Evolutionary conservation across 768 basidiomycete species (phyloP).

Genomic region (Mrakia blollopis): DNA sequence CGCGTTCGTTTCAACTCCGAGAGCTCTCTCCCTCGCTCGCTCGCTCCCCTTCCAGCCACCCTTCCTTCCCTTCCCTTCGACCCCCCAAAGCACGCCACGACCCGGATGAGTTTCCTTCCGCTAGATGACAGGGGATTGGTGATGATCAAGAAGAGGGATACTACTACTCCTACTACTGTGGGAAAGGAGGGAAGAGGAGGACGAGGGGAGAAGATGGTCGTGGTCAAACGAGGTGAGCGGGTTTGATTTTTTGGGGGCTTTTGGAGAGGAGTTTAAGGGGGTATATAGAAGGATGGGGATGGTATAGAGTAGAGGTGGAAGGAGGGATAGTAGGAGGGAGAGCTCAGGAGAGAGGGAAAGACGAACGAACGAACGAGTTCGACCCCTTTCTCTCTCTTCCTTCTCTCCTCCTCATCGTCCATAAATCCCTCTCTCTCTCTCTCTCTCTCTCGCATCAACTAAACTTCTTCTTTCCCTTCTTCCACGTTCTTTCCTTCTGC

Average conservation of each 20-base stretch:
- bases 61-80: not conserved
- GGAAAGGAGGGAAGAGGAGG: too few species aligned
- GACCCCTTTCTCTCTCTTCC: too few species aligned
- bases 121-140: not conserved
- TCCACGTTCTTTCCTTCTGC: not conserved
- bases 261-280: not conserved
- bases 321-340: too few species aligned
- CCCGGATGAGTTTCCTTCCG: not conserved
- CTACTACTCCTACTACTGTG: too few species aligned
- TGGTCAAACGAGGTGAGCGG: not conserved
- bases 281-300: not conserved
- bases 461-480: not conserved
- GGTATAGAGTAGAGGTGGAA: too few species aligned
- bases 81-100: not conserved
- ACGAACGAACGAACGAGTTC: too few species aligned
- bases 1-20: not conserved
- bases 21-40: not conserved
- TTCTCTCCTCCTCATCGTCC: not conserved
- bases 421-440: not conserved
- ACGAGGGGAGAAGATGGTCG: too few species aligned
- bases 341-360: too few species aligned
- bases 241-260: too few species aligned
- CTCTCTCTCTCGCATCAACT: not conserved
- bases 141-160: not conserved
- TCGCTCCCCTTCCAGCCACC: not conserved